Evolutionary conservation across 2,329 filamentous ascomycete genomes (phyloP), one percentile per base, ranked within the genome.

Genomic region (Fusarium sp.): DNA sequence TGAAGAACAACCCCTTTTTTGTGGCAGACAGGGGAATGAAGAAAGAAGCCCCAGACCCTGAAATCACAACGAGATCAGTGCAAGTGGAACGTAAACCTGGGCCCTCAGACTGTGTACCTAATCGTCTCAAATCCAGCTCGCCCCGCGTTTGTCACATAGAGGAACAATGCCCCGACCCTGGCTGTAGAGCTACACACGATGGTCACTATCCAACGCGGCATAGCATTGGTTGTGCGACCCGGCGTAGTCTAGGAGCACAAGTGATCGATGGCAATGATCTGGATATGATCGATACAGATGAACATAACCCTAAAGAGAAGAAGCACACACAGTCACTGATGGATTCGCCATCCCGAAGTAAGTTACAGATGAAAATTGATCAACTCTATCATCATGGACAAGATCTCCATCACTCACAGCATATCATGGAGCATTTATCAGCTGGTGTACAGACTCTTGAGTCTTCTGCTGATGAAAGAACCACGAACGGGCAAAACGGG

Each of bases 341-440:
- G 13, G 51, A 71, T 20, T 62, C 60, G 39, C 28, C 64, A 36
- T 56, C 62, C 18, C 51, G 57, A 18, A 64, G 59, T 39, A 66
- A 59, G 10, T 30, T 78, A n/a, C 64, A 76, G 36, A 62, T 74
- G 60, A 77, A 78, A 44, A 78, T 82, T 48, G 75, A 79, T 55
- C 70, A 77, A 44, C 68, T 82, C 4, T 79, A 80, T 56, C 78
- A 79, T 7, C 79, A 83, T 67, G 78, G 79, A 13, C 70, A 81
- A 42, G 79, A 80, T 30, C 77, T 84, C 10, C 77, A 82, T 56
- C 76, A 76, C 51, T 72, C 78, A 24, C 77, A 79, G 35, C 82
- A 83, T 65, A 80, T 81, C 61, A 73, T 79, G 48, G 79, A 82
- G 48, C 80, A 83, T 48, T 72, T 83, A 18, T 75, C 78, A 20